phyloP scores from a whole-genome alignment of 2,329 filamentous ascomycete genomes.

The Byssothecium circinans region DNA sequence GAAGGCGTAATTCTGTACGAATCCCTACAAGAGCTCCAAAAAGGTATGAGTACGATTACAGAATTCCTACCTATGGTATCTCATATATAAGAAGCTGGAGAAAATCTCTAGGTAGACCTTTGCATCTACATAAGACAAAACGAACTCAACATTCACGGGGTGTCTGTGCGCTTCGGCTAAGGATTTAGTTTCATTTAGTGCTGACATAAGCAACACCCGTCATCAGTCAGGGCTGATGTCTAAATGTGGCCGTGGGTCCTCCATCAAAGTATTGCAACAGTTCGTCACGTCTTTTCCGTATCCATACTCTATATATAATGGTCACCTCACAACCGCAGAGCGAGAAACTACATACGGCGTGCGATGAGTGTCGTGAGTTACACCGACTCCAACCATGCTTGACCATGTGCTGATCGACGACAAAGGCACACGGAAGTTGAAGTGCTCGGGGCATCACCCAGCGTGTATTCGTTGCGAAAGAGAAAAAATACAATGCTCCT shows the following conservation, averaged over 20 bases:
- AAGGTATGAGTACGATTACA: too few species aligned
- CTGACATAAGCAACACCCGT: too few species aligned
- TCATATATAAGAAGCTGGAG: too few species aligned
- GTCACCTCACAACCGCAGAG: slow-evolving; percentile 9
- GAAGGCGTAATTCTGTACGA: too few species aligned
- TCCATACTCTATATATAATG: background rate
- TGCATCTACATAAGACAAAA: too few species aligned
- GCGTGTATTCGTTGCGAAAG: slow-evolving; percentile 47
- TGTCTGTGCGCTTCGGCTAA: background rate
- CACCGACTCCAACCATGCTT: slow-evolving; percentile 2
- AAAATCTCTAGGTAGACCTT: too few species aligned
- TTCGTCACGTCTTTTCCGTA: background rate
- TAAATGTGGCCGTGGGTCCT: slow-evolving; percentile 1
- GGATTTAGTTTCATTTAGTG: too few species aligned
- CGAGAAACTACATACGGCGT: slow-evolving; percentile 38
- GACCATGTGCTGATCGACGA: slow-evolving; percentile 1
- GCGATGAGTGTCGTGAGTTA: slow-evolving; percentile 42
- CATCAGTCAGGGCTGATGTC: slow-evolving; percentile 3
- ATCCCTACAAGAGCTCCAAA: too few species aligned
- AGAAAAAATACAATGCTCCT: slow-evolving; percentile 48
- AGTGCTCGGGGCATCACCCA: slow-evolving; percentile 50
- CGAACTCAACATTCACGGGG: background rate
- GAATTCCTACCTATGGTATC: too few species aligned
- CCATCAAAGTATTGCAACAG: too few species aligned
- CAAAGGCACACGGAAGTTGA: slow-evolving; percentile 52